Base-by-base conservation (phyloP, 331 rosid species). In the Malus hybrid region DNA sequence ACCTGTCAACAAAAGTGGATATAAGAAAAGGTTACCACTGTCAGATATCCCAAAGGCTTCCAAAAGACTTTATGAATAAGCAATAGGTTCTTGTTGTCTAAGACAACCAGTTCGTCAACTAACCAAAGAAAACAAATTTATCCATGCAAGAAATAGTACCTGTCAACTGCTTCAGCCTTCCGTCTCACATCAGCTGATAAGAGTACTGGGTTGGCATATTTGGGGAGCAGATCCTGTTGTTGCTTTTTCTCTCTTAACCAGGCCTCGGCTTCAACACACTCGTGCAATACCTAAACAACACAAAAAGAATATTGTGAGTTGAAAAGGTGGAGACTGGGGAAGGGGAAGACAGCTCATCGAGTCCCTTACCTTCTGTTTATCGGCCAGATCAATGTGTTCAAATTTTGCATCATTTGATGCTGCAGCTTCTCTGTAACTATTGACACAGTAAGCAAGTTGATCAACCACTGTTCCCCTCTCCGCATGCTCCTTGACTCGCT, bases 221-320 rank as follows among this genome's bases (percentile, higher is more conserved):
- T 94, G 5, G 97, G 97, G 22, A 90, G 96, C 2, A 79, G 71
- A 67, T 85, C 92, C 68, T 95, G 99, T 59, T 87, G 96, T 67
- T 86, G 96, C 82, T 59, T 71, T 77, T 89, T 95, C 87, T 86
- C 97, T 84, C 89, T 85, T 28, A 95, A 79, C 97, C 99, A 92
- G 52, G 87, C 86, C 80, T 95, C 99, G n/a, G 99, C 97, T 67
- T 87, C 97, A 6, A 70, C 93, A 76, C 99, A 95, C 78, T 92
- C 96, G 5, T 57, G 88, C 44, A 92, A 7, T 65, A 95, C 97
- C 97, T 95, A 48, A 61, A 72, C 29, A 67, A 67, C 50, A 16
- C 42, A 13, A n/a, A 29, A 29, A 63, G 2, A n/a, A 63, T 5
- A 18, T 5, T 36, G 10, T n/a, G 0, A 29, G 48, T 48, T 44